Percentiles rank a stretch among this genome's conserved stretches.
phyloP scores from a whole-genome alignment of 352 stramenopile species.

The Pythium aristosporum region DNA sequence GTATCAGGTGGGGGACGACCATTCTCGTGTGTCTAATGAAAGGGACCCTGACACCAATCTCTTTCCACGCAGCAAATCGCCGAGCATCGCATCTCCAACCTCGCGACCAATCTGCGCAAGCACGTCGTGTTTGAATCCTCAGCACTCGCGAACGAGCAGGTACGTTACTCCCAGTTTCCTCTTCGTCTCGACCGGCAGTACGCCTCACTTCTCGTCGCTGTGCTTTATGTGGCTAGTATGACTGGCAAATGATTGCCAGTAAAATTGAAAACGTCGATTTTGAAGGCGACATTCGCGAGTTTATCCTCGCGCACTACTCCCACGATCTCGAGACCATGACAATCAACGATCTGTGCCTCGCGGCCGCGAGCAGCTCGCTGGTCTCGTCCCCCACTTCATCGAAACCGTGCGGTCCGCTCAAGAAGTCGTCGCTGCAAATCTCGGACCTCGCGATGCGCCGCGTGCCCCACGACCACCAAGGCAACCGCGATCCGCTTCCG shows the following conservation, averaged over 20 bases:
- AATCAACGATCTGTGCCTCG: conserved; percentile 62
- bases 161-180: conserved; percentile 16
- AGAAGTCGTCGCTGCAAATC: conserved; percentile 57
- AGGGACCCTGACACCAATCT: not conserved
- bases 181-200: too few species aligned
- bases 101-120: conserved; percentile 76
- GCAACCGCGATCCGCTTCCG: conserved; percentile 50
- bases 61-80: conserved; percentile 60
- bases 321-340: conserved; percentile 49
- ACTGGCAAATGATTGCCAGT: conserved; percentile 78
- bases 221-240: conserved; percentile 45
- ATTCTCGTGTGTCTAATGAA: not conserved
- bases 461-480: conserved; percentile 57
- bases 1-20: conserved; percentile 52
- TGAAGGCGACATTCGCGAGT: conserved; percentile 66
- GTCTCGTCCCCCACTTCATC: conserved; percentile 41
- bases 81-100: conserved; percentile 66
- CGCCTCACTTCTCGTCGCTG: too few species aligned
- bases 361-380: conserved; percentile 33
- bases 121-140: conserved; percentile 83
- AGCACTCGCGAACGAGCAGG: conserved; percentile 78
- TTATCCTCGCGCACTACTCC: conserved; percentile 49
- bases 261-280: conserved; percentile 74
- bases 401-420: conserved; percentile 48
- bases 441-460: conserved; percentile 58